These are phyloP conservation scores for Pezicula rhizophila DNA, from an alignment of 2,329 filamentous ascomycete genomes.

Conservation along the genomic window DNA sequence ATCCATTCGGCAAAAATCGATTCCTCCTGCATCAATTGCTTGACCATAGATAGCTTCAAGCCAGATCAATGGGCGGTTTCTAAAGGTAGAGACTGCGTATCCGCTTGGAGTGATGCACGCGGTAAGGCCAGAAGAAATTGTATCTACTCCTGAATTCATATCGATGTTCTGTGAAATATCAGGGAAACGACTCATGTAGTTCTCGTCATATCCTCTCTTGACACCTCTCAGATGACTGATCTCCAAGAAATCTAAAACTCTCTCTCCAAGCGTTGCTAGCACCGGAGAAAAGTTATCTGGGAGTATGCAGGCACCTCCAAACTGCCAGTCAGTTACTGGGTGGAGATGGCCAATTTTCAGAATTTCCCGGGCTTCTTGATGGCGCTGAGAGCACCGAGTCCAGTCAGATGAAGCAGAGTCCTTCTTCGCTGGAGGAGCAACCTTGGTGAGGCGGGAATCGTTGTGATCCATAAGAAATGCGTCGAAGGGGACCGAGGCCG, in stretches of 20 bases:
- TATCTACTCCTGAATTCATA: slow-evolving; percentile 38
- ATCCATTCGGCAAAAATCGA: slow-evolving; percentile 59
- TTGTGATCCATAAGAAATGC: slow-evolving; percentile 46
- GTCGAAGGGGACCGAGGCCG: slow-evolving; percentile 55
- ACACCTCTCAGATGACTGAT: slow-evolving; percentile 49
- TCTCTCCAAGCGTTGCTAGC: slow-evolving; percentile 45
- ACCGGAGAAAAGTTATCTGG: slow-evolving; percentile 49
- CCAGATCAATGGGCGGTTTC: slow-evolving; percentile 55
- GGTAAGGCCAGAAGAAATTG: slow-evolving; percentile 46
- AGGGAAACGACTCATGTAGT: slow-evolving; percentile 48
- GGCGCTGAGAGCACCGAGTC: slow-evolving; percentile 51
- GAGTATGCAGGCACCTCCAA: slow-evolving; percentile 43
- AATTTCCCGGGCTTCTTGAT: slow-evolving; percentile 46
- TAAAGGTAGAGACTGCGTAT: slow-evolving; percentile 52
- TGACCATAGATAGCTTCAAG: slow-evolving; percentile 60
- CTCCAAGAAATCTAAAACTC: slow-evolving; percentile 63
- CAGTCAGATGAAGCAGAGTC: slow-evolving; percentile 36
- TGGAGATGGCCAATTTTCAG: slow-evolving; percentile 45
- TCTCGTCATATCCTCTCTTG: slow-evolving; percentile 44
- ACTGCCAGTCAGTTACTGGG: slow-evolving; percentile 55
- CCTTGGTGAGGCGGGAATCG: not conserved
- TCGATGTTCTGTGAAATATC: slow-evolving; percentile 73
- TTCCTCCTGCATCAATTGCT: slow-evolving; percentile 57
- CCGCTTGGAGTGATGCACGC: slow-evolving; percentile 65
- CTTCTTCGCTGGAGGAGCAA: slow-evolving; percentile 21